Evolutionary conservation across 2,329 filamentous ascomycete genomes (phyloP), one percentile per base, ranked within the genome.

Genomic region (Monilinia fructigena): DNA sequence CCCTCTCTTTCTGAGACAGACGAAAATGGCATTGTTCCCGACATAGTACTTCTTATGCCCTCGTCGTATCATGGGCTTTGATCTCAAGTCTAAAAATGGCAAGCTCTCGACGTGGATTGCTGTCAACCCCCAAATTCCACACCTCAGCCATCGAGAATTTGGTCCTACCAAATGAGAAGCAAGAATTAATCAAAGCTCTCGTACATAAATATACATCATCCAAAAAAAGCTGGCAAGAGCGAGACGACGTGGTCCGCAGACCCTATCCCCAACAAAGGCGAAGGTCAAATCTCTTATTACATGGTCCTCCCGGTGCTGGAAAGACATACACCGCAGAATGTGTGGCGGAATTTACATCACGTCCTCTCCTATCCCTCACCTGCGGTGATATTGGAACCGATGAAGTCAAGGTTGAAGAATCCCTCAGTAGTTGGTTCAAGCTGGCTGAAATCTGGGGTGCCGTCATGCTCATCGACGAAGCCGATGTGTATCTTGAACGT

Each of bases 391-490:
- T 85, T 16, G 82, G 83, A n/a, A 79, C 78, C 47, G 77, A 78
- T 42, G 76, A 82, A 0, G 75, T 76, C 2, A 71, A 75, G 4
- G 75, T 85, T 6, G 82, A 83, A n/a, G 73, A 77, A n/a, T 80
- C 80, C 53, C 74, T 86, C 65, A 79, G 80, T 65, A 75, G 77
- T 40, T 77, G 79, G 40, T 82, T 86, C 52, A 76, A 79, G 66
- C 79, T 83, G 67, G 82, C 81, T 2, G 78, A 79, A 0, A 78
- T 78, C 20, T 85, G 83, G 82, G 78, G 80, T 28, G 82, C 81
- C 11, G 79, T 85, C 8, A 73, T 85, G 26, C 75, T 85, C 4
- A 78, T 85, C 3, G 82, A 84, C 69, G 82, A 84, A 73, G 82
- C 82, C 10, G 83, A 84, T 68, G 81, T 85, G 2, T 85, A 83